Evolutionary conservation across 225 moss, liverwort and hornwort genomes (phyloP).

Genomic region (Lunularia cruciata): DNA sequence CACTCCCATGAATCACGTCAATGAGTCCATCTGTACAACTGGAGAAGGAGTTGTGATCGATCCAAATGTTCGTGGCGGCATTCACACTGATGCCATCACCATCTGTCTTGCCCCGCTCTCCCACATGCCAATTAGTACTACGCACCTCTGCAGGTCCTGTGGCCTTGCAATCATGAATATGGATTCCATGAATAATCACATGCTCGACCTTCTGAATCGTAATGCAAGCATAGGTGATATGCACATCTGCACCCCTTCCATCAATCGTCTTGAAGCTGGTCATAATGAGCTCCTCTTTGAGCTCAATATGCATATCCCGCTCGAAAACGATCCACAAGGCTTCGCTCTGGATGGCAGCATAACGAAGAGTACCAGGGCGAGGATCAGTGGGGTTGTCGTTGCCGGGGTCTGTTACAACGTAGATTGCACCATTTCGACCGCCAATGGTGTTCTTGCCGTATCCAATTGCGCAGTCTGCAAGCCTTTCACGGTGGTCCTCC

Average conservation of each 20-base stretch:
- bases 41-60: constrained; percentile 66
- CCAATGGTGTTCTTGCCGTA: constrained; percentile 55
- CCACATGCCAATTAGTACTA: constrained; percentile 50
- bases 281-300: constrained; percentile 71
- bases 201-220: constrained; percentile 51
- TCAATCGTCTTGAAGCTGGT: constrained; percentile 87
- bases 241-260: constrained; percentile 57
- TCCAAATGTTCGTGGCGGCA: constrained; percentile 57
- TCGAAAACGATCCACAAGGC: constrained; percentile 76
- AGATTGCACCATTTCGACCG: constrained; percentile 60
- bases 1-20: constrained; percentile 66
- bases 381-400: constrained; percentile 56
- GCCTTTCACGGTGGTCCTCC: constrained; percentile 30
- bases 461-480: constrained; percentile 60
- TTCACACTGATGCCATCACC: constrained; percentile 47
- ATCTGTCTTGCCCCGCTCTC: constrained; percentile 36
- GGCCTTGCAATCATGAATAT: constrained; percentile 58
- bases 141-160: constrained; percentile 60
- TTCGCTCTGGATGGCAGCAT: constrained; percentile 48
- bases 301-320: constrained; percentile 59
- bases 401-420: constrained; percentile 55
- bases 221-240: constrained; percentile 48
- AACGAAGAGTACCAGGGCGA: constrained; percentile 65
- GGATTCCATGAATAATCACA: constrained; percentile 61
- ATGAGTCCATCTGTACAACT: constrained; percentile 59